Base-by-base conservation (phyloP, 176 grass and related monocot species). In the Chloris gayana region DNA sequence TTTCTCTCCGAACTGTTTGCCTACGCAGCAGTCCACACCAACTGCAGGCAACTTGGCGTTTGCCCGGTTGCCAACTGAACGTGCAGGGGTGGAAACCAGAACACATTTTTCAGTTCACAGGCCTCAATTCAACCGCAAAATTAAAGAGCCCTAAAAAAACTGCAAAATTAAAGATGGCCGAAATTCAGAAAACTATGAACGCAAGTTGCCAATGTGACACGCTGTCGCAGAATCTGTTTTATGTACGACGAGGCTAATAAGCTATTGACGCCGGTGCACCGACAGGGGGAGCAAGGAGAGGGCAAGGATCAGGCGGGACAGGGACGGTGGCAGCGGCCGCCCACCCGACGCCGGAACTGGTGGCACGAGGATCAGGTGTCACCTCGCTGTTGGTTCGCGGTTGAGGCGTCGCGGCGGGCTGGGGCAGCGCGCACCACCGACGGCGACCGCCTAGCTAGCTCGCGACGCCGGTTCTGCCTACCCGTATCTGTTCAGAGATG, bases 321-420 rank as follows among this genome's bases (percentile, higher is more conserved):
- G 64, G 25, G 85, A 87, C 85, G 68, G 27, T 54, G 80, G 57
- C 75, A 78, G 75, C 47, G 76, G 67, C 83, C 21, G 45, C 15
- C 5, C 76, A 85, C 67, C 74, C 44, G 26, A 18, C 41, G 58
- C n/a, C n/a, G 1, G n/a, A 10, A 12, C 56, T 3, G n/a, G 56
- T 6, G 25, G 25, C n/a, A 61, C n/a, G 58, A 61, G 25, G 64
- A 39, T 46, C 30, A 68, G 86, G 70, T 83, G 80, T 68, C 74
- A 30, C 21, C 58, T 44, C 73, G 69, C 60, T 46, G 84, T 86
- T 86, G 69, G 14, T 44, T 44, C 73, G 69, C 60, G 59, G 84
- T 86, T 86, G 69, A 22, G 77, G 37, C 77, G 70, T 85, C 56
- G 56, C 56, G 22, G 38, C 21, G 63, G 47, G 29, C 75, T 18